A percentile compares a stretch with the other conserved stretches of the same genome.
phyloP scores from a whole-genome alignment of 2,329 filamentous ascomycete genomes.

The Exserohilum rostratum region DNA sequence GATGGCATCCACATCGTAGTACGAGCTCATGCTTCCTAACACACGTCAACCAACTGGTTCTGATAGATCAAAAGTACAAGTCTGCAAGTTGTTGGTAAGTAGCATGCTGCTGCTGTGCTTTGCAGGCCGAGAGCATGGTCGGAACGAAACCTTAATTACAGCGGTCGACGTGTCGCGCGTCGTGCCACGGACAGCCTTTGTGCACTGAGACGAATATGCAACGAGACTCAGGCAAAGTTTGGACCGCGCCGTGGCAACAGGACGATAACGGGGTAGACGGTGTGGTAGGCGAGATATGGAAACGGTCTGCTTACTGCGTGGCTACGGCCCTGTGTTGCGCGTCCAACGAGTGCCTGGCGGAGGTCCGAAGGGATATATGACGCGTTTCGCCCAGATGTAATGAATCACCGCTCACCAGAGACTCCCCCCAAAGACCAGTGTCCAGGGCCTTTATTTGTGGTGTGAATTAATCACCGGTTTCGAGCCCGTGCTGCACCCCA shows the following conservation, averaged over 20 bases:
- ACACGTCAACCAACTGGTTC: neutral
- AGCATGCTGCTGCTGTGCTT: neutral
- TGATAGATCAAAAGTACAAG: neutral
- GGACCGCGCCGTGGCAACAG: neutral
- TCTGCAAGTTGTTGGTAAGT: neutral
- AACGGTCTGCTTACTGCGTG: slow-evolving; percentile 25
- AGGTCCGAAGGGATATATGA: slow-evolving; percentile 24
- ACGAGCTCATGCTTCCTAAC: slow-evolving; percentile 59
- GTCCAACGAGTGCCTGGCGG: slow-evolving; percentile 41
- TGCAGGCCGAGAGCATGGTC: neutral
- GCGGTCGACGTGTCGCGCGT: slow-evolving; percentile 32
- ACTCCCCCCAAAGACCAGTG: slow-evolving; percentile 2
- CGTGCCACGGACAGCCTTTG: slow-evolving; percentile 26
- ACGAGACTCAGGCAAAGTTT: slow-evolving; percentile 1
- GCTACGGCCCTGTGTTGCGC: slow-evolving; percentile 35
- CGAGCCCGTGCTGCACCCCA: too few species aligned
- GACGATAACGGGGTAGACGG: slow-evolving; percentile 6
- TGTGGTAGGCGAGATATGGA: slow-evolving; percentile 4
- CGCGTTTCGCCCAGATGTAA: slow-evolving; percentile 15
- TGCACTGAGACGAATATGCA: slow-evolving; percentile 25
- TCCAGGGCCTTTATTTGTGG: neutral
- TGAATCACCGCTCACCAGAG: slow-evolving; percentile 15
- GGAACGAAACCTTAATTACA: slow-evolving; percentile 7
- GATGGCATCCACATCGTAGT: slow-evolving; percentile 85
- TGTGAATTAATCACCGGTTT: neutral